Evolutionary conservation across 371 early-diverging fungal genomes (phyloP), one percentile per base, ranked within the genome.

Genomic region (Gilbertella persicaria): DNA sequence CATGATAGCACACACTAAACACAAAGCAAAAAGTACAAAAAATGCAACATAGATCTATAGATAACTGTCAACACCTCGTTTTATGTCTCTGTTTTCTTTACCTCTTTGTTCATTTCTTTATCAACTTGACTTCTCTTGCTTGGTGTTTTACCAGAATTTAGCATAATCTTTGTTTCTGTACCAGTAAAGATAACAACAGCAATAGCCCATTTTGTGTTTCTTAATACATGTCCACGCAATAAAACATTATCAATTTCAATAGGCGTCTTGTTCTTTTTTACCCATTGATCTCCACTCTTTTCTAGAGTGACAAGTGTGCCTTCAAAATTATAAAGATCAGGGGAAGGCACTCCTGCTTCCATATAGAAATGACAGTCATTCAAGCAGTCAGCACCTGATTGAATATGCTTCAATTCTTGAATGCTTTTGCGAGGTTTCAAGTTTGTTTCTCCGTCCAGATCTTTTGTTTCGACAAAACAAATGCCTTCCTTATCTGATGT

Each of bases 391-490:
- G 67, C 64, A 10, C 88, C 80, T 0, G 82, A 78, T 36, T 82
- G 78, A 40, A 87, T 69, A 55, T 87, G 73, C 13, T 73, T 67
- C 0, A 86, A 82, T 23, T 89, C 87, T 12, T 71, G 71, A n/a
- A 89, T 35, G 21, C 85, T 67, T n/a, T 69, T 60, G 17, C 92
- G 79, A 21, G 87, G 79, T 71, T 98, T 98, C 16, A 97, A 73
- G 62, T 97, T 96, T 16, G 94, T 93, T 69, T 99, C 99, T 17
- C 99, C 99, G 70, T 99, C 97, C 42, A 99, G 65, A 66, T 94
- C 93, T 59, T 91, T 92, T 5, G 97, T 97, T 62, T 97, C 97
- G 14, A 97, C 84, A 72, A 84, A 97, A 63, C 92, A 93, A 12
- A 86, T 57, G 2, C 85, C 87, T n/a, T 59, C 53, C 41, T 71